phyloP scores from a whole-genome alignment of 2,329 filamentous ascomycete species.

The Neopestalotiopsis sp. region DNA sequence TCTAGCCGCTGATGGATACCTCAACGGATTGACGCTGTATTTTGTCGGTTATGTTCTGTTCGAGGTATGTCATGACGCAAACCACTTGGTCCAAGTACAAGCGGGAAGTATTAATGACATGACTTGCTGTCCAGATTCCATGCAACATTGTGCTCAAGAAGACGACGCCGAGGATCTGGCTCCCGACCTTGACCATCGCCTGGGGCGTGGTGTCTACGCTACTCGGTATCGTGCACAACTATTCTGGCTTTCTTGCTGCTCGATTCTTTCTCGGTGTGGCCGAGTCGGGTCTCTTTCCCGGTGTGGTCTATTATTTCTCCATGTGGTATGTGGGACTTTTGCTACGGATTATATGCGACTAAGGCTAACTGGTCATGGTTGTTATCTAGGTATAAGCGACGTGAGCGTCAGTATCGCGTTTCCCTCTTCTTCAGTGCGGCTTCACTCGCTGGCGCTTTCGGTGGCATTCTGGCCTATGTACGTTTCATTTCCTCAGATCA shows the following conservation, averaged over 20 bases:
- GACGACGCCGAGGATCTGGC: constrained; percentile 62
- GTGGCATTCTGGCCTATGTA: constrained; percentile 61
- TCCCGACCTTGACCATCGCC: constrained; percentile 60
- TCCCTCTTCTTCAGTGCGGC: constrained; percentile 63
- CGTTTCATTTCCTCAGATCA: constrained; percentile 23
- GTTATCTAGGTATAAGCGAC: constrained; percentile 57
- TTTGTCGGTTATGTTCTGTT: constrained; percentile 67
- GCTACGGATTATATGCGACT: background rate
- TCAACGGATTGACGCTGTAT: constrained; percentile 70
- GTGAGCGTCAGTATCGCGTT: constrained; percentile 59
- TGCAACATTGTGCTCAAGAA: constrained; percentile 68
- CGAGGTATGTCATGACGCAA: constrained; percentile 44
- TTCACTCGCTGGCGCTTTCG: constrained; percentile 61
- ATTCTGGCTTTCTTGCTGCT: constrained; percentile 56
- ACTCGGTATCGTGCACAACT: constrained; percentile 54
- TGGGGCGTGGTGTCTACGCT: constrained; percentile 62
- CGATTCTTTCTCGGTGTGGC: constrained; percentile 62
- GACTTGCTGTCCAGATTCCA: constrained; percentile 48
- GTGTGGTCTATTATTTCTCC: constrained; percentile 55
- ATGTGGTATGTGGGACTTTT: constrained; percentile 49
- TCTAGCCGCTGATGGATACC: constrained; percentile 64
- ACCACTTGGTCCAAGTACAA: too few relatives aligned
- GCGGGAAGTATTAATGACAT: too few relatives aligned
- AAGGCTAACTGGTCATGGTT: background rate
- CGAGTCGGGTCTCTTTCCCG: constrained; percentile 58